These are phyloP conservation scores for Neonectria hederae DNA, from an alignment of 2,329 filamentous ascomycete species.

Conservation along the genomic window DNA sequence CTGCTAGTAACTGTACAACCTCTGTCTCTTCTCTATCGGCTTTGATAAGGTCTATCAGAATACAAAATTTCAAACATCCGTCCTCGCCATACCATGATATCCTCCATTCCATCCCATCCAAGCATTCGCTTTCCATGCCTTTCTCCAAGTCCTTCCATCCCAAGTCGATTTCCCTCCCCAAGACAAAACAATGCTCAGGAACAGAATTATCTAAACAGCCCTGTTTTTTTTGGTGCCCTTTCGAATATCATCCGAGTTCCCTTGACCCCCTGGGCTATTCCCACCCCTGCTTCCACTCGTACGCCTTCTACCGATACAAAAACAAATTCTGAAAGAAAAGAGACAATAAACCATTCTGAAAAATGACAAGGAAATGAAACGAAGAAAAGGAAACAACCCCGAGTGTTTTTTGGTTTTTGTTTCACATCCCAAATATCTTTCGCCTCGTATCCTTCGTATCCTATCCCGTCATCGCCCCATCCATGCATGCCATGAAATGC, in stretches of 20 bases:
- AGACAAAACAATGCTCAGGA: constrained; percentile 5
- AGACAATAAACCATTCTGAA: constrained; percentile 23
- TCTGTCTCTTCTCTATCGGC: constrained; percentile 26
- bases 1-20: constrained; percentile 37
- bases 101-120: constrained; percentile 7
- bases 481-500: constrained; percentile 27
- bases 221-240: constrained; percentile 28
- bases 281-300: constrained; percentile 22
- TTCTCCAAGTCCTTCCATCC: neutral
- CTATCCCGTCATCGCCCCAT: constrained; percentile 29
- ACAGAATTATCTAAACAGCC: constrained; percentile 12
- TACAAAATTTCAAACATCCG: constrained; percentile 19
- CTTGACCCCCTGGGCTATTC: constrained; percentile 24
- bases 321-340: constrained; percentile 1
- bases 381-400: constrained; percentile 25
- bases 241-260: constrained; percentile 20
- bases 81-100: constrained; percentile 7
- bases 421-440: constrained; percentile 29
- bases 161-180: neutral
- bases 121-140: neutral
- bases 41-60: constrained; percentile 30
- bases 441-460: constrained; percentile 30
- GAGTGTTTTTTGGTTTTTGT: constrained; percentile 34
- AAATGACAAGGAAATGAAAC: constrained; percentile 36
- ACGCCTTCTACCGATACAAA: constrained; percentile 35